A percentile compares a stretch with the other conserved stretches of the same genome.
phyloP scores from a whole-genome alignment of 768 basidiomycete genomes.

The Lactarius psammicola region DNA sequence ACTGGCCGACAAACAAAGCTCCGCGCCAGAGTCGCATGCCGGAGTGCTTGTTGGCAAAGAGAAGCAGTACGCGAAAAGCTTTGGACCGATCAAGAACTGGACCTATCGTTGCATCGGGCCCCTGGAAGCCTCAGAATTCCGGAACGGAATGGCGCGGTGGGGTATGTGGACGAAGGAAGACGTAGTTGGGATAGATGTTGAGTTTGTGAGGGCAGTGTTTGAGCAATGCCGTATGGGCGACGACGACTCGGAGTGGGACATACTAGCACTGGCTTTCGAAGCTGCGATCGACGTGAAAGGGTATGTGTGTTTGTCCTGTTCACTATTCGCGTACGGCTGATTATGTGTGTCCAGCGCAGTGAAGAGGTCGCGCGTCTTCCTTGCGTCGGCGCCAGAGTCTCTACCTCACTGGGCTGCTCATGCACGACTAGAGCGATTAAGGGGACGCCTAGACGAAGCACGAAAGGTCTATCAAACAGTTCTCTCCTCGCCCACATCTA shows the following conservation, averaged over 20 bases:
- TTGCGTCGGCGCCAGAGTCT: slow-evolving; percentile 57
- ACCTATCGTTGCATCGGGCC: slow-evolving; percentile 50
- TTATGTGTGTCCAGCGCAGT: slow-evolving; percentile 48
- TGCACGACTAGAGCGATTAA: slow-evolving; percentile 66
- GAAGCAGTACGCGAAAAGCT: slow-evolving; percentile 55
- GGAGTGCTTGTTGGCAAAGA: slow-evolving; percentile 69
- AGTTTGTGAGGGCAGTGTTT: slow-evolving; percentile 58
- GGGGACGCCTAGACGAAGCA: slow-evolving; percentile 64
- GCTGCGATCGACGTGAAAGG: slow-evolving; percentile 55
- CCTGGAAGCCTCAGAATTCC: slow-evolving; percentile 45
- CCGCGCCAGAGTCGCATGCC: slow-evolving; percentile 59
- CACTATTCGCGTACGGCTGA: slow-evolving; percentile 1
- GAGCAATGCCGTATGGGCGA: slow-evolving; percentile 48
- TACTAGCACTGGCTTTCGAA: slow-evolving; percentile 65
- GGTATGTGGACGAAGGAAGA: slow-evolving; percentile 50
- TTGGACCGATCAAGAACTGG: slow-evolving; percentile 73
- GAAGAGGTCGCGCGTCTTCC: slow-evolving; percentile 63
- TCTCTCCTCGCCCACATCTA: slow-evolving; percentile 47
- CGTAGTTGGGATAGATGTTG: slow-evolving; percentile 48
- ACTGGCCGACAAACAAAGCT: slow-evolving; percentile 32
- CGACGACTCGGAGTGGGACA: slow-evolving; percentile 63
- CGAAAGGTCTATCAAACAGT: slow-evolving; percentile 76
- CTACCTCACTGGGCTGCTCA: slow-evolving; percentile 71
- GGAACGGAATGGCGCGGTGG: slow-evolving; percentile 40
- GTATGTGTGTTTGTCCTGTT: slow-evolving; percentile 37